These are phyloP conservation scores for Amaranthus palmeri DNA, from an alignment of 148 eudicot genomes.

Conservation along the genomic window DNA sequence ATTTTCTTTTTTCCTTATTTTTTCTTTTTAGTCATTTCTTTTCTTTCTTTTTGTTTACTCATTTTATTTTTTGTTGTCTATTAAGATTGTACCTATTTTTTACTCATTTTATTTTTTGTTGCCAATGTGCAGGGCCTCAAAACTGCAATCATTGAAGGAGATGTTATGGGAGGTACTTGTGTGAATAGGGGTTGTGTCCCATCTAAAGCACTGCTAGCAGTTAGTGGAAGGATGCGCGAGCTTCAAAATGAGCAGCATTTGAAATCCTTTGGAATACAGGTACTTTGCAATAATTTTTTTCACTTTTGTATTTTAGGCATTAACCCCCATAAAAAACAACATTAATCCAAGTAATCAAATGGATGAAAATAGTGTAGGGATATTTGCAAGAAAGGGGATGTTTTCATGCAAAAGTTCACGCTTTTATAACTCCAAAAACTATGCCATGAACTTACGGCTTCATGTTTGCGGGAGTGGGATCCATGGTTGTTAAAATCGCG, in stretches of 20 bases:
- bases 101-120: too few relatives aligned
- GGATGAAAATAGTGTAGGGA: background rate
- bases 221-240: conserved; percentile 98
- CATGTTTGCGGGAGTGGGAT: too few relatives aligned
- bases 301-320: background rate
- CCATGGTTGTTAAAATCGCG: too few relatives aligned
- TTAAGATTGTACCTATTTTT: background rate
- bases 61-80: background rate
- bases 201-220: conserved; percentile 97
- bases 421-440: too few relatives aligned
- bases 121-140: conserved; percentile 70
- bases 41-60: background rate
- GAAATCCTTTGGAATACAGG: conserved; percentile 98
- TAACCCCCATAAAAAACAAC: background rate
- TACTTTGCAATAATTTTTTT: conserved; percentile 13
- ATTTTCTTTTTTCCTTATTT: too few relatives aligned
- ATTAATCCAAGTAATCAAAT: too few relatives aligned
- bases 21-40: background rate
- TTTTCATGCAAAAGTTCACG: background rate
- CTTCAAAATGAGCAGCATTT: conserved; percentile 96
- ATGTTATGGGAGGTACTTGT: conserved; percentile 99
- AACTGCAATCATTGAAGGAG: conserved; percentile 99
- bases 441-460: too few relatives aligned
- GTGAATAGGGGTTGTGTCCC: conserved; percentile 99
- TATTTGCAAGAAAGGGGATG: background rate